Evolutionary conservation across 2,329 filamentous ascomycete species (phyloP), one percentile per base, ranked within the genome.

Genomic region (Exophiala mesophila): DNA sequence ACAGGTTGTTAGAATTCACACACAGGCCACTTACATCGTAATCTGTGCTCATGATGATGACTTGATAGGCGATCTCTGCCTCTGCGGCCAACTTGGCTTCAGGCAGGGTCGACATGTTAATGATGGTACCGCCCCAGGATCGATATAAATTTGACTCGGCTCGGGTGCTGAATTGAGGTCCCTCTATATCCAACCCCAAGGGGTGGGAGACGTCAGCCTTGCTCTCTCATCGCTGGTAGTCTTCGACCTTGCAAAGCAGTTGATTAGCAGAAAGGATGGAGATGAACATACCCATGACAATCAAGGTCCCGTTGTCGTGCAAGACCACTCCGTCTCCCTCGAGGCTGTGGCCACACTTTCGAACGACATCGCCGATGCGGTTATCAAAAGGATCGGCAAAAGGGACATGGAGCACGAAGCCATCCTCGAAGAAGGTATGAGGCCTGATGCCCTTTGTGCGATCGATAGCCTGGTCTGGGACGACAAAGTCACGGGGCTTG

Each of bases 11-110:
- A n/a, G n/a, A n/a, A n/a, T n/a, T n/a, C n/a, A n/a, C n/a, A n/a
- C n/a, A n/a, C n/a, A n/a, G n/a, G n/a, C n/a, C 8, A 51, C 48
- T 13, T 45, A 48, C 48, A 44, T 98, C 92, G 66, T 98, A 98
- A 72, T 98, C 92, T 19, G 92, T 98, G 23, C 88, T 87, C 92
- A 98, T 98, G 74, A 90, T 95, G 60, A 98, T 94, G 78, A 96
- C 94, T 71, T 94, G 88, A 68, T 97, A 97, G 24, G 84, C 85
- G 57, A 98, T 85, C 72, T 98, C 92, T 17, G 92, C 92, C 71
- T 98, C 92, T 40, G 87, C 82, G 7, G 92, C 92, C 15, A 98
- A 81, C 74, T 98, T 98, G 36, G 90, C 85, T 70, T 98, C 92
- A 15, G 92, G 92, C 12, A 98, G 76, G 10, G 83, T 84, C 32